Conservation (phyloP, 2,329 filamentous ascomycete genomes). For the Bipolaris zeicola region DNA sequence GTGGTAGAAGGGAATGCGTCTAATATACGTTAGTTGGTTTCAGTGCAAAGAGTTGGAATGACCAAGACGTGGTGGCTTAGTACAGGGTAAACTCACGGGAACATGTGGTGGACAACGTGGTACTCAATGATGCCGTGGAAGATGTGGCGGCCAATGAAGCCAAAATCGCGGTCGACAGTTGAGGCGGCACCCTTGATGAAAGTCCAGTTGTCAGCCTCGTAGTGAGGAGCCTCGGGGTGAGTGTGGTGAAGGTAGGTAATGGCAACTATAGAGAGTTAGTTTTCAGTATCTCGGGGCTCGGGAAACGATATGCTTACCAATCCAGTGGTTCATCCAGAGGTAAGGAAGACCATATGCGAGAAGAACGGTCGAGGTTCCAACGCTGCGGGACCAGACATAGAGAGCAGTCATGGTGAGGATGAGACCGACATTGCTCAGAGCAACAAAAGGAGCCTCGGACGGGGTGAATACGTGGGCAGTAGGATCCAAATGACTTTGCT, state of each 20-base stretch:
- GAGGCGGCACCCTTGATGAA: conserved; percentile 66
- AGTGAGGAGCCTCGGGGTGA: conserved; percentile 63
- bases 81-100: conserved; percentile 49
- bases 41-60: not conserved
- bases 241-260: conserved; percentile 80
- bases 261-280: conserved; percentile 56
- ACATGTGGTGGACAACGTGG: conserved; percentile 68
- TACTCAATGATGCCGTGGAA: conserved; percentile 71
- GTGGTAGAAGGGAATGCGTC: conserved; percentile 38
- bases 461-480: conserved; percentile 24
- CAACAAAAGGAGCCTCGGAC: conserved; percentile 24
- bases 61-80: not conserved
- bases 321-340: conserved; percentile 73
- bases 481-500: conserved; percentile 31
- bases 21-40: conserved; percentile 14
- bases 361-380: conserved; percentile 63
- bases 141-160: conserved; percentile 67
- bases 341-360: conserved; percentile 69
- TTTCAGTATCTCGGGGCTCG: not conserved
- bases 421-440: conserved; percentile 27
- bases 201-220: conserved; percentile 64
- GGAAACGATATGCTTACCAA: conserved; percentile 40
- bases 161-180: conserved; percentile 69
- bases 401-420: conserved; percentile 48
- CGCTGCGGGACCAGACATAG: conserved; percentile 57